These are phyloP conservation scores for Reticulascus tulasneorum DNA, from an alignment of 2,329 filamentous ascomycete genomes.

Conservation along the genomic window DNA sequence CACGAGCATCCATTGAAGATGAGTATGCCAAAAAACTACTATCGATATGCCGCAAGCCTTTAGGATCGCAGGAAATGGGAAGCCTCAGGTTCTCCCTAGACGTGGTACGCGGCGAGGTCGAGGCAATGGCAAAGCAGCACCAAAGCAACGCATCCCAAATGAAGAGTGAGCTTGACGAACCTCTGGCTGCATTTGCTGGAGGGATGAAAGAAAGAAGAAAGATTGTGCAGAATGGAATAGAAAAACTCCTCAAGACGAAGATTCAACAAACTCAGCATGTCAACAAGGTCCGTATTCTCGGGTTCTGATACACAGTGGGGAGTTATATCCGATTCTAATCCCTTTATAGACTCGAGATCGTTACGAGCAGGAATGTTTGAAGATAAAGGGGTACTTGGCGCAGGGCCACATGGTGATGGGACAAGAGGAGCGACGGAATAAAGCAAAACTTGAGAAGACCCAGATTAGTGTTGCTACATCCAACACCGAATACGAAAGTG, in stretches of 20 bases:
- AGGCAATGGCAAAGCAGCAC: conserved; percentile 91
- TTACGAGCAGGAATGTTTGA: conserved; percentile 95
- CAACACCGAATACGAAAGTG: conserved; percentile 89
- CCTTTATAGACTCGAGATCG: conserved; percentile 72
- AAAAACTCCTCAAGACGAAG: conserved; percentile 91
- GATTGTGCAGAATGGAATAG: conserved; percentile 90
- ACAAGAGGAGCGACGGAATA: conserved; percentile 97
- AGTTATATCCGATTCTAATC: too few relatives aligned
- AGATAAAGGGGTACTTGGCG: conserved; percentile 97
- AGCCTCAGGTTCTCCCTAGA: conserved; percentile 82
- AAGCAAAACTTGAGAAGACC: conserved; percentile 97
- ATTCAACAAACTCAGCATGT: conserved; percentile 85
- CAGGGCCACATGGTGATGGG: conserved; percentile 99
- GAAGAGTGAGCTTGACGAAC: conserved; percentile 94
- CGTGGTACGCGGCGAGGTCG: conserved; percentile 81
- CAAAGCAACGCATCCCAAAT: conserved; percentile 87
- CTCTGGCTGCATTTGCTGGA: conserved; percentile 83
- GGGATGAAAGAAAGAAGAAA: conserved; percentile 96
- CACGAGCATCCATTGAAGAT: conserved; percentile 90
- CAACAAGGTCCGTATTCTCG: conserved; percentile 84
- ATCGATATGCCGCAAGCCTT: conserved; percentile 77
- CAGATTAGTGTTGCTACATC: conserved; percentile 90
- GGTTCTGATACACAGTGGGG: too few relatives aligned
- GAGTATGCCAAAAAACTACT: conserved; percentile 91
- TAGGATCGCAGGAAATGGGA: conserved; percentile 84